Base-by-base conservation (phyloP, 1,284 basidiomycete genomes). In the Ceraceosorus bombacis region DNA sequence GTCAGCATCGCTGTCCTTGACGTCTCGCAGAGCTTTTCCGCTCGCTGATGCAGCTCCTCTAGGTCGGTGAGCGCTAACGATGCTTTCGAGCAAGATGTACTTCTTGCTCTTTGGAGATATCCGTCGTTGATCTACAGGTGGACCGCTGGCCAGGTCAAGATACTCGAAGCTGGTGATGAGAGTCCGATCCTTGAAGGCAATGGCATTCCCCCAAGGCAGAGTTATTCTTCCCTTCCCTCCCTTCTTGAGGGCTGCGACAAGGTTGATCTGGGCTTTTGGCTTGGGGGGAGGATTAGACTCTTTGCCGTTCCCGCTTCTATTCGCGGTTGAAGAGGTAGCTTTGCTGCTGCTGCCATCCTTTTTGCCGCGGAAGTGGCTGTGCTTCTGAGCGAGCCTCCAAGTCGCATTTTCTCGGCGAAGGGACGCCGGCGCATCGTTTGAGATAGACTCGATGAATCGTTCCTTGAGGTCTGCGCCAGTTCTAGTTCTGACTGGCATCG, bases 381-480 rank as follows among this genome's bases (percentile, higher is more conserved):
- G 64, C 61, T 69, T 68, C 54, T 74, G 72, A 5, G 71, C 72
- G 13, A 68, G 60, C 15, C 72, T 53, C 72, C 72, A 74, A 3
- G 70, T 65, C 1, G 68, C 65, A 43, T 66, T 78, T 70, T 73
- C 68, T 38, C 57, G 66, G n/a, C 70, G 73, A 54, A 65, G 62
- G 39, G 63, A 61, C 37, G 71, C 64, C 43, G 76, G 67, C 48
- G 72, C 70, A 58, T 76, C 78, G 15, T 64, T 69, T 17, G 79
- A 76, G 54, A 81, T 76, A n/a, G 80, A 77, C 69, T 82, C 81
- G 57, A 82, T 79, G 68, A 82, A 81, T 36, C 81, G 76, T 68
- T 82, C 81, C 60, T 79, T 78, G 48, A 78, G 64, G 50, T 75
- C 69, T 8, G 70, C 63, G 50, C 53, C 52, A 40, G 17, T 53